Conservation (phyloP, 495 filamentous ascomycete species). For the Aspergillus diversus region DNA sequence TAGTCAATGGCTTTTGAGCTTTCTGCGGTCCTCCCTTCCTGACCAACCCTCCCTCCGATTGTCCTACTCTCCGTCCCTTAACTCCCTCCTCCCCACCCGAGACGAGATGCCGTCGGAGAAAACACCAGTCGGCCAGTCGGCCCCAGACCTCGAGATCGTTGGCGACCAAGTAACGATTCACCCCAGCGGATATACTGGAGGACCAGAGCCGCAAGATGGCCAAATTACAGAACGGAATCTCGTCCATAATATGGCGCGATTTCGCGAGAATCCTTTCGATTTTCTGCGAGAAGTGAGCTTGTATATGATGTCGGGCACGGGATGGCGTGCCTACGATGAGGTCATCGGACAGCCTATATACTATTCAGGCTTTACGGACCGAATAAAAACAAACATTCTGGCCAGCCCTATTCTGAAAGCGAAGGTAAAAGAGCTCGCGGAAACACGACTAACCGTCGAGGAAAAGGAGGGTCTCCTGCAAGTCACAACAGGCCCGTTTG, state of each 20-base stretch:
- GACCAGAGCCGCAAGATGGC: constrained; percentile 43
- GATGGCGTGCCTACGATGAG: constrained; percentile 92
- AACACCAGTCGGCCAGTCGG: constrained; percentile 45
- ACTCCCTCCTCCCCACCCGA: constrained; percentile 11
- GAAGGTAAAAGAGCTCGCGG: constrained; percentile 77
- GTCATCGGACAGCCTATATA: constrained; percentile 90
- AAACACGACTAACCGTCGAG: constrained; percentile 71
- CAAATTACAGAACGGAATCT: constrained; percentile 67
- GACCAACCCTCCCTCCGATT: constrained; percentile 10
- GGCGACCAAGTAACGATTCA: constrained; percentile 80
- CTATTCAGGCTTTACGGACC: constrained; percentile 88
- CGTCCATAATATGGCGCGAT: constrained; percentile 80
- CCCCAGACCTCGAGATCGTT: constrained; percentile 82
- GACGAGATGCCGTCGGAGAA: constrained; percentile 42
- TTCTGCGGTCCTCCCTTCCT: constrained; percentile 5
- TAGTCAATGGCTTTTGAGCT: constrained; percentile 12
- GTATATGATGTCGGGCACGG: constrained; percentile 79
- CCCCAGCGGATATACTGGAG: constrained; percentile 67
- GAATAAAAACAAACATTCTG: constrained; percentile 79
- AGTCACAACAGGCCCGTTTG: constrained; percentile 43
- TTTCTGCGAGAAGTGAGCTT: constrained; percentile 92
- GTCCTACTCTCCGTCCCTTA: constrained; percentile 16
- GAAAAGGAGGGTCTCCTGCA: constrained; percentile 72
- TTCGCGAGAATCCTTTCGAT: constrained; percentile 70
- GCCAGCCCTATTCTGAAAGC: constrained; percentile 71